Evolutionary conservation across 768 basidiomycete species (phyloP), one percentile per base, ranked within the genome.

Genomic region (Lyophyllum atratum): DNA sequence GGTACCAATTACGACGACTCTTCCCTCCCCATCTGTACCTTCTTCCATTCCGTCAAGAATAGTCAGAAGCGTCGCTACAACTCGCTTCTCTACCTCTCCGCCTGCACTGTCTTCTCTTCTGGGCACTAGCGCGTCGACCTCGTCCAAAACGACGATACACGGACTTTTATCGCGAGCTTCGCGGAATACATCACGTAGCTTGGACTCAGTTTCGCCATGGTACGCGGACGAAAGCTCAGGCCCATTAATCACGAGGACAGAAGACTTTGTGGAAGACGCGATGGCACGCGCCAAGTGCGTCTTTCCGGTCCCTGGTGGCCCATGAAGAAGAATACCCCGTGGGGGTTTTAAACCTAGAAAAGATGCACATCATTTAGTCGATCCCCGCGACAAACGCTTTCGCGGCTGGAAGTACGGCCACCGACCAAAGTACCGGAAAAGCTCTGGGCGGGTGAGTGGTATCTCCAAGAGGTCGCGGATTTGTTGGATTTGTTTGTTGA

Each of bases 261-360:
- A 86, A 7, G 94, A 91, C 28, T 82, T 83, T 1, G 91, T 92
- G 5, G 95, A 93, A 0, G 87, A 82, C 3, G 96, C 95, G 56
- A 99, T 95, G 14, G 95, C 92, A 59, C 94, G 87, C 11, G 97
- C 96, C 2, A 99, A 79, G 67, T 97, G 94, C 0, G 97, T 99
- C 75, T 99, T 99, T 15, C 97, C 97, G 9, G 97, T 98, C 34
- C 97, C 97, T 2, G 97, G 94, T 11, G 95, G 95, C 11, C 97
- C 97, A 70, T 98, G 89, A 1, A 99, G 83, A 19, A 98, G 82
- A 44, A 98, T 90, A 4, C 97, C 97, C 45, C 92, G 86, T n/a
- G 96, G 95, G 15, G 96, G 95, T 65, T 92, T 95, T n/a, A 99
- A 79, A 33, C 92, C 93, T 79, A 60, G 11, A 24, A 54, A 43